These are phyloP conservation scores for Apophysomyces elegans DNA, from an alignment of 371 early-diverging fungal species.

Conservation along the genomic window DNA sequence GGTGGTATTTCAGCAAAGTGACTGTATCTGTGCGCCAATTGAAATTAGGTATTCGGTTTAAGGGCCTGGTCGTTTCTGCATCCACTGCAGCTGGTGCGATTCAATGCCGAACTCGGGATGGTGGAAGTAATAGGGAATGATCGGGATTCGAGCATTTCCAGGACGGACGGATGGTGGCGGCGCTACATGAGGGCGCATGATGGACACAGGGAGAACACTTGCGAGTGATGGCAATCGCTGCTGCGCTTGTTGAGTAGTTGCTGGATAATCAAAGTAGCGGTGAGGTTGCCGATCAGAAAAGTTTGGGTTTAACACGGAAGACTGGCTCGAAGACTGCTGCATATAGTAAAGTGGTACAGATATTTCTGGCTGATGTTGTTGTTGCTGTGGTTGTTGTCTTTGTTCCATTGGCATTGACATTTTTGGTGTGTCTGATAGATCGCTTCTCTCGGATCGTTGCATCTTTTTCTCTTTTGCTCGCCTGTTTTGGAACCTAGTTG, in stretches of 20 bases:
- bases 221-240: constrained; percentile 19
- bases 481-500: constrained; percentile 37
- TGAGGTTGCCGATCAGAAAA: not conserved
- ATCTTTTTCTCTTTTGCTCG: constrained; percentile 32
- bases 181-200: not conserved
- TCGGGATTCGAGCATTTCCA: constrained; percentile 12
- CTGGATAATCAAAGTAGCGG: not conserved
- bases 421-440: not conserved
- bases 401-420: constrained; percentile 12
- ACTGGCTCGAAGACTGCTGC: not conserved
- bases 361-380: constrained; percentile 13
- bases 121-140: constrained; percentile 34
- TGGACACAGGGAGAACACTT: constrained; percentile 6
- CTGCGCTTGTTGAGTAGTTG: not conserved
- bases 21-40: too few relatives aligned
- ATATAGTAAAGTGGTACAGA: not conserved
- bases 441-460: not conserved
- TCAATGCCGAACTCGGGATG: constrained; percentile 38
- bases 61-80: not conserved
- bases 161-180: not conserved
- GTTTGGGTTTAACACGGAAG: not conserved
- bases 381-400: too few relatives aligned
- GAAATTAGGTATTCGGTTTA: too few relatives aligned
- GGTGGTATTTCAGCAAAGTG: too few relatives aligned
- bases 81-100: constrained; percentile 21